Conservation (phyloP, 2,329 filamentous ascomycete species). For the Microsporum audouinii region DNA sequence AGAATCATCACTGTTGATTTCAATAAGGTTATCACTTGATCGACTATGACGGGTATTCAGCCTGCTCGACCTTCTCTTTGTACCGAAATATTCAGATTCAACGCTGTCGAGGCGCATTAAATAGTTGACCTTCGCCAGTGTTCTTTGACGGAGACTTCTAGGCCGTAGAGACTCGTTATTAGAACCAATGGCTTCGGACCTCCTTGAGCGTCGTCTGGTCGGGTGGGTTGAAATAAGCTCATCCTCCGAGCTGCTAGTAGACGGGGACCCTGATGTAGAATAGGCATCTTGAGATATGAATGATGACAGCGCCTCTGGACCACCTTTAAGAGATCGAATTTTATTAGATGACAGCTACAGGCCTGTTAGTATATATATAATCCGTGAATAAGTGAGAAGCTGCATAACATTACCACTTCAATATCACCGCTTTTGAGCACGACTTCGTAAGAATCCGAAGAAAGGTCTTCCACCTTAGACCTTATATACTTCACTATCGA, state of each 20-base stretch:
- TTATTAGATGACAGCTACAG: conserved; percentile 4
- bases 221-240: background rate
- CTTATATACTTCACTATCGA: conserved; percentile 11
- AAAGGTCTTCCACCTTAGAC: conserved; percentile 3
- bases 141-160: background rate
- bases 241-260: background rate
- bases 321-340: conserved; percentile 5
- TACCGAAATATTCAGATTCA: background rate
- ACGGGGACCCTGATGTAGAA: background rate
- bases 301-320: conserved; percentile 2
- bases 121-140: background rate
- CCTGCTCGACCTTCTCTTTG: background rate
- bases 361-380: background rate
- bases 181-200: background rate
- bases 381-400: background rate
- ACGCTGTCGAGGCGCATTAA: background rate
- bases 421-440: conserved; percentile 12
- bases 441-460: conserved; percentile 6
- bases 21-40: background rate
- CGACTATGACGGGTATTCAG: background rate
- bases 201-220: background rate
- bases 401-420: conserved; percentile 2
- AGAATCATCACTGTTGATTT: background rate
- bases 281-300: background rate
- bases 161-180: background rate